A percentile compares a stretch with the other conserved stretches of the same genome.
These are phyloP conservation scores for Tremella mesenterica DNA, from an alignment of 768 basidiomycete species.

Conservation along the genomic window DNA sequence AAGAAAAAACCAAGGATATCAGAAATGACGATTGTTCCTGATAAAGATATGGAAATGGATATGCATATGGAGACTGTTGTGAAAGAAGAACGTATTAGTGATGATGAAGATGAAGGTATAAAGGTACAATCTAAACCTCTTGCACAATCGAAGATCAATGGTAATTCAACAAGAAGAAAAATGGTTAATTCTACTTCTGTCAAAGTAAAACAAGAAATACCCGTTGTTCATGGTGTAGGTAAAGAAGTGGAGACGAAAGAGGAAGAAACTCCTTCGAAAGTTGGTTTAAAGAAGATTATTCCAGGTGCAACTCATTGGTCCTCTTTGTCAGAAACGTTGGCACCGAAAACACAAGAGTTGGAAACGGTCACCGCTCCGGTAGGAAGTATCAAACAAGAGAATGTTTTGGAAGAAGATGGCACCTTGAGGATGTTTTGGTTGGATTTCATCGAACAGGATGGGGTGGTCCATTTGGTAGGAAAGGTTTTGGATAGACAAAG, in stretches of 20 bases:
- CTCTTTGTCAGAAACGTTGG: constrained; percentile 25
- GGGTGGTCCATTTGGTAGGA: constrained; percentile 77
- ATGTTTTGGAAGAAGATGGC: constrained; percentile 71
- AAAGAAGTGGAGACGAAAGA: constrained; percentile 22
- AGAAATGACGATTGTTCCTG: constrained; percentile 25
- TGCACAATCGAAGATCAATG: constrained; percentile 24
- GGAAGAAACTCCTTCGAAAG: constrained; percentile 8
- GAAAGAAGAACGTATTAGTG: constrained; percentile 22
- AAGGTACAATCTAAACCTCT: constrained; percentile 22
- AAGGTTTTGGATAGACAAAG: constrained; percentile 75
- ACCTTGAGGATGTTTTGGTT: constrained; percentile 90
- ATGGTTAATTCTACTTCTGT: constrained; percentile 35
- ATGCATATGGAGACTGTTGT: constrained; percentile 26
- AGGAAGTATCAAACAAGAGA: constrained; percentile 24
- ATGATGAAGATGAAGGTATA: constrained; percentile 32
- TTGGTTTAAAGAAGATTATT: constrained; percentile 15
- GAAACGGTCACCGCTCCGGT: constrained; percentile 27
- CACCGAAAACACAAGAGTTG: constrained; percentile 20
- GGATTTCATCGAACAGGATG: constrained; percentile 77
- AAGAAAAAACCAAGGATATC: constrained; percentile 38
- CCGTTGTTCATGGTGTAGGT: too few relatives aligned
- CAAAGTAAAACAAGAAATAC: constrained; percentile 28
- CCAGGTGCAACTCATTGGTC: constrained; percentile 32
- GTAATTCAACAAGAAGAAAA: constrained; percentile 12
- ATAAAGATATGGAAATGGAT: constrained; percentile 17